Base-by-base conservation (phyloP, 257 asterid genomes). In the Fraxinus cuspidata region DNA sequence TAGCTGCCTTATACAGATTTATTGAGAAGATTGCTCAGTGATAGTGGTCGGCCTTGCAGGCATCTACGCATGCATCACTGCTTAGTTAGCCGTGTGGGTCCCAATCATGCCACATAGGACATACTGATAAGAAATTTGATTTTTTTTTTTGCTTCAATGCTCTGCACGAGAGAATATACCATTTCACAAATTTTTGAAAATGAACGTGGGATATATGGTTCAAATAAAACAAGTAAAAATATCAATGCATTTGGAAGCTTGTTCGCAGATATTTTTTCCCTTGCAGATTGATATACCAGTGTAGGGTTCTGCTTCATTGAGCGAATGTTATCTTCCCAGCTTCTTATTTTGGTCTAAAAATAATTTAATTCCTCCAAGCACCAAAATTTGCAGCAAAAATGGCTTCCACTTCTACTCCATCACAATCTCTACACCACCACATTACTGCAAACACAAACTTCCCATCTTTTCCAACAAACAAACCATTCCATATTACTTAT, bases 401-500 rank as follows among this genome's bases (percentile, higher is more conserved):
- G 95, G 92, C 92, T 79, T 88, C 96, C 63, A 73, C 85, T 75
- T 51, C 88, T 27, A 60, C 87, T 19, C 34, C 85, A 19, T 73
- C 84, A 35, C 86, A 85, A 70, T 78, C 82, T 73, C 65, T 84
- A 71, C 76, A 65, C 32, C 78, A 76, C 65, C 64, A 13, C 32
- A 79, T 79, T 71, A 25, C 78, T 12, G 66, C 88, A 44, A 90
- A 81, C 74, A 42, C 70, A 5, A 84, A 81, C 34, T 76, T 82
- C 76, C 81, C 88, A 19, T 64, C 79, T 34, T 75, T 80, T 60
- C 77, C 82, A 6, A 79, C 35, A 56, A 40, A 76, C 5, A 89
- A 83, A 68, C 86, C 80, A 23, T 67, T 87, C 60, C 70, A 80
- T 28, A 34, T 80, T 32, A 40, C 84, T 68, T 80, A 80, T 67